Evolutionary conservation across 768 basidiomycete species (phyloP), one percentile per base, ranked within the genome.

Genomic region (Boletus coccyginus): DNA sequence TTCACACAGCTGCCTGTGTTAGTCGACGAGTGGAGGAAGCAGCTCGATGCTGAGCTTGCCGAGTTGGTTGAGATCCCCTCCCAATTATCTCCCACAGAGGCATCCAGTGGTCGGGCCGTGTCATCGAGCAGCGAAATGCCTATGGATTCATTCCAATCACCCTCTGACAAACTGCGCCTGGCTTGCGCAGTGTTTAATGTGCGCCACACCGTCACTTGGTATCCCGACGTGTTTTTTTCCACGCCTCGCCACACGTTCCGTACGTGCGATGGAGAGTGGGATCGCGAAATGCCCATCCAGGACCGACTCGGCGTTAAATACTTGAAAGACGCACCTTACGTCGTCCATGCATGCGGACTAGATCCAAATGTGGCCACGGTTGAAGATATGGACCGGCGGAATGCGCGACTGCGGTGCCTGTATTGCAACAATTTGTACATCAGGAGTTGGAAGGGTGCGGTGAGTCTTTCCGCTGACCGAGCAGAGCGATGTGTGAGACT

Each of bases 1-100:
- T 61, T 62, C 21, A 17, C 9, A 14, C 55, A 58, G 16, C 9
- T 62, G 8, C 53, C 46, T 46, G 33, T 1, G 17, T n/a, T 57
- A 0, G 50, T 46, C 4, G 24, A 19, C 6, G 41, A 50, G 10
- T 62, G 58, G 61, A 56, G 17, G 17, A 33, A 24, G 24, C 19
- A 56, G 12, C 24, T 57, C 0, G 52, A 57, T 6, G 24, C 36
- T 6, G 52, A 54, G 33, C 17, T 62, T 3, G 46, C 49, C 3
- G 38, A 35, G 33, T 32, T 47, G 16, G 14, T 56, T 33, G 19
- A 32, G 17, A 44, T 53, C 7, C 52, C 56, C 8, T 3, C 40
- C 14, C 10, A 36, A n/a, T 10, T 46, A 13, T 48, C 40, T 29
- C 6, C 6, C 21, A 12, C 31, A 19, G 27, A 2, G 14, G 4